A percentile compares a stretch with the other conserved stretches of the same genome.
phyloP scores from a whole-genome alignment of 1,139 yeast species.

The Nakaseomyces uthaithaninus region DNA sequence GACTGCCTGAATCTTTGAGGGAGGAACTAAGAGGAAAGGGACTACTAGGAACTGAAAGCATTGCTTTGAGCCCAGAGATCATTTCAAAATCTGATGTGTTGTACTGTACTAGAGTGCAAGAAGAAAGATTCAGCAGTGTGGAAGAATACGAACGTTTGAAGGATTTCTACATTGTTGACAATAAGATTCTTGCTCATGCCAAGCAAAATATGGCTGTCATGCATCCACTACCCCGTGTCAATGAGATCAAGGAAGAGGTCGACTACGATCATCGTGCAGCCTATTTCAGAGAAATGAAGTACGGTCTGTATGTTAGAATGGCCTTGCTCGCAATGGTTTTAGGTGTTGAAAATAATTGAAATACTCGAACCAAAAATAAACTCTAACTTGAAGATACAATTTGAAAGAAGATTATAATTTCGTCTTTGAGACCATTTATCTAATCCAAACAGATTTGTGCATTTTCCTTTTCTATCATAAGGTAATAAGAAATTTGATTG shows the following conservation, averaged over 20 bases:
- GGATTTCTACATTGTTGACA: constrained; percentile 88
- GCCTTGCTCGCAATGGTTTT: constrained; percentile 96
- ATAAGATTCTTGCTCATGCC: constrained; percentile 82
- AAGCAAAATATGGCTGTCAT: constrained; percentile 97
- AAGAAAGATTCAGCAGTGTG: constrained; percentile 78
- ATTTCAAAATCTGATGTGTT: constrained; percentile 87
- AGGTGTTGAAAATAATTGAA: constrained; percentile 52
- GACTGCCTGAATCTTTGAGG: constrained; percentile 67
- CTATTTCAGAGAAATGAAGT: constrained; percentile 98
- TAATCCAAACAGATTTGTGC: no score
- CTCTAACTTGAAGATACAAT: no score
- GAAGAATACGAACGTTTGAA: constrained; percentile 80
- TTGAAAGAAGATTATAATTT: no score
- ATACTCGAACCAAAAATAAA: neutral
- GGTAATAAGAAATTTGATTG: no score
- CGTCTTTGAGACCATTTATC: no score
- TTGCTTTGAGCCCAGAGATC: constrained; percentile 71
- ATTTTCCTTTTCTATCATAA: no score
- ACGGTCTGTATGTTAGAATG: constrained; percentile 97
- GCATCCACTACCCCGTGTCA: constrained; percentile 98
- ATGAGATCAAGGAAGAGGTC: constrained; percentile 94
- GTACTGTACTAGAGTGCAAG: constrained; percentile 97
- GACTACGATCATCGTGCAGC: constrained; percentile 99
- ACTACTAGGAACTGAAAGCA: constrained; percentile 66
- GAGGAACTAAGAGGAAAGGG: constrained; percentile 56